Conservation (phyloP, 2,329 filamentous ascomycete genomes). For the Fusarium agapanthi region DNA sequence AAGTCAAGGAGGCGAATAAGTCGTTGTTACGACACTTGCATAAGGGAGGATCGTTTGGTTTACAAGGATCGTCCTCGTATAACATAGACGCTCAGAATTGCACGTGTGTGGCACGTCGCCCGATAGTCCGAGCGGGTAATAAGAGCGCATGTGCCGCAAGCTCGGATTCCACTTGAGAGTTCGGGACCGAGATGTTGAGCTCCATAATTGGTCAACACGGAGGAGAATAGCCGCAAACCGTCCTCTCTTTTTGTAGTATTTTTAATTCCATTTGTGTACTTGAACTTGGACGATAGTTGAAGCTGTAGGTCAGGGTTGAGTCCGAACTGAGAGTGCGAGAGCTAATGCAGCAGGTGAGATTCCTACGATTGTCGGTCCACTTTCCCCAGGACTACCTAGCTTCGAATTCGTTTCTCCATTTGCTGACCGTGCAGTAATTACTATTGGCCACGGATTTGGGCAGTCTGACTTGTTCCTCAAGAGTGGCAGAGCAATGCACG, state of each 20-base stretch:
- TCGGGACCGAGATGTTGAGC: background rate
- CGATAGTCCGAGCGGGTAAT: background rate
- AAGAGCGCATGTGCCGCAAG: background rate
- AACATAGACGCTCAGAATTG: background rate
- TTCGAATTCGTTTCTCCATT: background rate
- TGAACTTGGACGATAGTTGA: too few species aligned
- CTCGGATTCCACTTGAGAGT: background rate
- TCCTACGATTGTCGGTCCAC: background rate
- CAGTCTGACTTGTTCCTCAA: background rate
- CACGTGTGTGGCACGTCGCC: background rate
- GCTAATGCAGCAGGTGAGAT: background rate
- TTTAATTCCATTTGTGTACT: background rate
- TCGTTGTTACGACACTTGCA: background rate
- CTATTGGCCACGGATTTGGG: accelerated
- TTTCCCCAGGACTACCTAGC: background rate
- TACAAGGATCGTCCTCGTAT: background rate
- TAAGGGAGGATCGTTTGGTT: background rate
- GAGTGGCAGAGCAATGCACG: background rate
- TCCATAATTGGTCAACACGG: background rate
- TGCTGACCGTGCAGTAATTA: background rate
- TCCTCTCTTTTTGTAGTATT: background rate
- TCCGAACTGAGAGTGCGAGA: background rate
- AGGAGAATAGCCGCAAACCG: background rate
- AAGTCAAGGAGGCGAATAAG: background rate
- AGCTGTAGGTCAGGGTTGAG: background rate